A percentile compares a stretch with the other conserved stretches of the same genome.
These are phyloP conservation scores for Oryza glaberrima DNA, from an alignment of 176 grass and related monocot genomes.

Conservation along the genomic window DNA sequence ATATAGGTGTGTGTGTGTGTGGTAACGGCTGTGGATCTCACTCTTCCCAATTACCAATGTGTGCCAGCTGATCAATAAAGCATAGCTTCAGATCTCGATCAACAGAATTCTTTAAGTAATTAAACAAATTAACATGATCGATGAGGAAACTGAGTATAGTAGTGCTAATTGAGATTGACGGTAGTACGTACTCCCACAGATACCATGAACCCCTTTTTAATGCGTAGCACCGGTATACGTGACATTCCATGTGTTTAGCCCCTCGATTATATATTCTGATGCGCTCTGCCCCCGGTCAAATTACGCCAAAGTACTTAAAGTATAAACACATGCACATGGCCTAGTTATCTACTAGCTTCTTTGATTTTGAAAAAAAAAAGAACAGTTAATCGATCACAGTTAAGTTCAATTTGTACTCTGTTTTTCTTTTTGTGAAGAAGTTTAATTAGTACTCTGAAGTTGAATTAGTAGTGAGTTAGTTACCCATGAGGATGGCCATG, in stretches of 20 bases:
- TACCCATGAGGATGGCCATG: constrained; percentile 85
- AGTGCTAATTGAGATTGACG: not conserved
- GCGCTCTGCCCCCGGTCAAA: constrained; percentile 33
- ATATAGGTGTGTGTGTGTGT: not conserved
- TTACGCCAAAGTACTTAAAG: not conserved
- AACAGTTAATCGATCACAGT: not conserved
- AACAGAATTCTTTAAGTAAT: not conserved
- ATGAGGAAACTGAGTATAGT: not conserved
- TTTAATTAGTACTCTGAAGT: too few species aligned
- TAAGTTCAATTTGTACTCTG: not conserved
- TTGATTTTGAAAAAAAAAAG: not conserved
- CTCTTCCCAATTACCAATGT: constrained; percentile 2
- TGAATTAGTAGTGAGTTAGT: too few species aligned
- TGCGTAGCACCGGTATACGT: not conserved
- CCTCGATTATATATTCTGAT: not conserved
- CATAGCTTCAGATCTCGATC: constrained; percentile 36
- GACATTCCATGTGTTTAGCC: constrained; percentile 44
- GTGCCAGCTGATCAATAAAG: not conserved
- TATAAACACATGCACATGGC: constrained; percentile 10
- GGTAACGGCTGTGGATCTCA: not conserved
- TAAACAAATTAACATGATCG: not conserved
- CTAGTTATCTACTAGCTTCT: not conserved
- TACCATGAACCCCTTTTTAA: constrained; percentile 6
- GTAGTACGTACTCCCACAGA: not conserved
- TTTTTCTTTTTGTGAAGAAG: too few species aligned